Percentiles rank a stretch among this genome's conserved stretches.
Conservation (phyloP, 345 rosid genomes). For the Rhodamnia rubescens region DNA sequence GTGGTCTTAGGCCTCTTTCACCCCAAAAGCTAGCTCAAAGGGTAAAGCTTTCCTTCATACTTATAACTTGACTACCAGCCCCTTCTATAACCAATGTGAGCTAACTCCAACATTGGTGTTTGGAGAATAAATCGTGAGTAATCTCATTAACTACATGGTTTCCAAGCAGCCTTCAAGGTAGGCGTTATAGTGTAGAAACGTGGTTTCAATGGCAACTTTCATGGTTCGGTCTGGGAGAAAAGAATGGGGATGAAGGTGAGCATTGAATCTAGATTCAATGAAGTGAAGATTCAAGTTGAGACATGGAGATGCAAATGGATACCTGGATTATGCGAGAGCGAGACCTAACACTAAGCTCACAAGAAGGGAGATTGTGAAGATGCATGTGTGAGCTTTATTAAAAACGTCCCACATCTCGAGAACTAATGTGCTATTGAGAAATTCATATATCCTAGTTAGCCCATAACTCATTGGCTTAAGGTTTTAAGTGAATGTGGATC, state of each 20-base stretch:
- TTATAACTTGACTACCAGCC: no score
- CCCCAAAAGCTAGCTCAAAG: no score
- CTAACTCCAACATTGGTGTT: no score
- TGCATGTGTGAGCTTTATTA: not conserved
- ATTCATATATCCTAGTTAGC: not conserved
- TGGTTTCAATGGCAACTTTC: not conserved
- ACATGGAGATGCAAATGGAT: not conserved
- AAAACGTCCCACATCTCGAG: not conserved
- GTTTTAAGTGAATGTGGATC: not conserved
- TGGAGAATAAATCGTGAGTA: no score
- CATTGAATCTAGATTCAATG: no score
- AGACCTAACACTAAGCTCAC: not conserved
- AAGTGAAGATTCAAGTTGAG: not conserved
- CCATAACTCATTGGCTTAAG: not conserved
- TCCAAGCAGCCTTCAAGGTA: not conserved
- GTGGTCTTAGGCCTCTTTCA: no score
- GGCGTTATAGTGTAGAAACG: not conserved
- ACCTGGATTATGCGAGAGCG: not conserved
- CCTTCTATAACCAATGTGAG: no score
- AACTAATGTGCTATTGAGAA: fast-evolving
- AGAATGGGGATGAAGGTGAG: not conserved
- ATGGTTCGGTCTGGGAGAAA: not conserved
- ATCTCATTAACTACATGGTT: not conserved
- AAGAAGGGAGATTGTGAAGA: not conserved
- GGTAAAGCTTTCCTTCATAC: no score